phyloP scores from a whole-genome alignment of 176 grass and related monocot species.

The Luzula sylvatica region DNA sequence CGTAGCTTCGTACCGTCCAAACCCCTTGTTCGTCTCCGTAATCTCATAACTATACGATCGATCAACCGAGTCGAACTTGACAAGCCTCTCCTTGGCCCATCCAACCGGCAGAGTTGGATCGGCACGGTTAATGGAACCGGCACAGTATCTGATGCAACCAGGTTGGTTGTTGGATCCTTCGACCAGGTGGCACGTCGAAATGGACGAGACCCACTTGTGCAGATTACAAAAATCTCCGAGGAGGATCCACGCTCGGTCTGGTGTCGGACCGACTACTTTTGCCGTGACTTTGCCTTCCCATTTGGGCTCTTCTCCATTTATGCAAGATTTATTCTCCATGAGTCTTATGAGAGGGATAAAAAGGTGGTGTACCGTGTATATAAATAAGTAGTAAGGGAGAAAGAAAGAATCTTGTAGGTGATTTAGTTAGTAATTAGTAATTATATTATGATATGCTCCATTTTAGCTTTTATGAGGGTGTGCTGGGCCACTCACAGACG shows the following conservation, averaged over 20 bases:
- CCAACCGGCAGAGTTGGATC: slow-evolving; percentile 17
- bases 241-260: slow-evolving; percentile 44
- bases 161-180: slow-evolving; percentile 33
- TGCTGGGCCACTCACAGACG: no score
- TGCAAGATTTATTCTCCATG: slow-evolving; percentile 8
- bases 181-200: slow-evolving; percentile 33
- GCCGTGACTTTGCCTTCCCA: slow-evolving; percentile 52
- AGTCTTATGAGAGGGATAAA: not conserved
- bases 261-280: slow-evolving; percentile 23
- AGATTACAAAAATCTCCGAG: slow-evolving; percentile 56
- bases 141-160: slow-evolving; percentile 65
- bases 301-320: not conserved
- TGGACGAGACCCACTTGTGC: slow-evolving; percentile 42
- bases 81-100: slow-evolving; percentile 62
- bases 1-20: slow-evolving; percentile 55
- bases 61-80: slow-evolving; percentile 27
- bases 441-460: not conserved
- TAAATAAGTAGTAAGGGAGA: not conserved
- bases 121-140: slow-evolving; percentile 43
- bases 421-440: not conserved
- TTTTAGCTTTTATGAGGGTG: no score
- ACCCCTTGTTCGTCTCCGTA: slow-evolving; percentile 69
- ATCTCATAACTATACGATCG: slow-evolving; percentile 58
- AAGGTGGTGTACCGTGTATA: not conserved
- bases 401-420: not conserved